Percentiles rank a stretch among this genome's conserved stretches.
phyloP scores from a whole-genome alignment of 2,329 filamentous ascomycete genomes.

The Juglanconis sp. region DNA sequence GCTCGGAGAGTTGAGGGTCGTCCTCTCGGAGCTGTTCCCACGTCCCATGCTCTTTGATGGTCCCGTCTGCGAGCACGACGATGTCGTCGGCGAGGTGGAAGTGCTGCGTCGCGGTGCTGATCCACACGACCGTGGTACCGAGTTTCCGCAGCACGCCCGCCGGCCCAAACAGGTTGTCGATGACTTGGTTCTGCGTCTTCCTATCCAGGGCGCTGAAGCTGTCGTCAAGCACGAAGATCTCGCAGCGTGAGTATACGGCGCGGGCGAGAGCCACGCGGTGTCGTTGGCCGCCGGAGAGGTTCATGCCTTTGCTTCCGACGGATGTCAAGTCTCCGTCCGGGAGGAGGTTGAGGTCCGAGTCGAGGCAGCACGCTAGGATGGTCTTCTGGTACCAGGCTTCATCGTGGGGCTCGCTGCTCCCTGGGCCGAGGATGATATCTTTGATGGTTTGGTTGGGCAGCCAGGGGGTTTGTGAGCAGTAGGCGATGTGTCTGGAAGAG shows the following conservation, averaged over 20 bases:
- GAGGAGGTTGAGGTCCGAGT: slow-evolving; percentile 23
- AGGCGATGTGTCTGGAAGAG: slow-evolving; percentile 28
- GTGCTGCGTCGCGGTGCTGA: slow-evolving; percentile 33
- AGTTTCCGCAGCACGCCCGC: slow-evolving; percentile 27
- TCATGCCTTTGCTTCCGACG: slow-evolving; percentile 24
- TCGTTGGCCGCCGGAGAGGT: slow-evolving; percentile 24
- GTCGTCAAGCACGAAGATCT: slow-evolving; percentile 33
- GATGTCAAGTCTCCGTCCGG: slow-evolving; percentile 22
- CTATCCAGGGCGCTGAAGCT: slow-evolving; percentile 34
- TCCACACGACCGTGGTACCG: slow-evolving; percentile 30
- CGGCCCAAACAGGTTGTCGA: slow-evolving; percentile 29
- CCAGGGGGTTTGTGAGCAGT: slow-evolving; percentile 37
- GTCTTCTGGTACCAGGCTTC: slow-evolving; percentile 32
- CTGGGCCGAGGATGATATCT: slow-evolving; percentile 27
- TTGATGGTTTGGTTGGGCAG: slow-evolving; percentile 32
- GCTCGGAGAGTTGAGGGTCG: slow-evolving; percentile 30
- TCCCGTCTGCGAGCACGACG: slow-evolving; percentile 34
- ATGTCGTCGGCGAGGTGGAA: slow-evolving; percentile 40
- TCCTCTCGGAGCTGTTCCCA: slow-evolving; percentile 34
- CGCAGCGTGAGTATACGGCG: slow-evolving; percentile 29
- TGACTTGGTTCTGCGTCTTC: slow-evolving; percentile 28
- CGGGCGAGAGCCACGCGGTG: slow-evolving; percentile 33
- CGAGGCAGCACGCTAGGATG: slow-evolving; percentile 23
- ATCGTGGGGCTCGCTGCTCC: slow-evolving; percentile 14
- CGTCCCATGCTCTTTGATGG: slow-evolving; percentile 35